Base-by-base conservation (phyloP, 1,284 basidiomycete genomes). In the Trichosporon sp. region DNA sequence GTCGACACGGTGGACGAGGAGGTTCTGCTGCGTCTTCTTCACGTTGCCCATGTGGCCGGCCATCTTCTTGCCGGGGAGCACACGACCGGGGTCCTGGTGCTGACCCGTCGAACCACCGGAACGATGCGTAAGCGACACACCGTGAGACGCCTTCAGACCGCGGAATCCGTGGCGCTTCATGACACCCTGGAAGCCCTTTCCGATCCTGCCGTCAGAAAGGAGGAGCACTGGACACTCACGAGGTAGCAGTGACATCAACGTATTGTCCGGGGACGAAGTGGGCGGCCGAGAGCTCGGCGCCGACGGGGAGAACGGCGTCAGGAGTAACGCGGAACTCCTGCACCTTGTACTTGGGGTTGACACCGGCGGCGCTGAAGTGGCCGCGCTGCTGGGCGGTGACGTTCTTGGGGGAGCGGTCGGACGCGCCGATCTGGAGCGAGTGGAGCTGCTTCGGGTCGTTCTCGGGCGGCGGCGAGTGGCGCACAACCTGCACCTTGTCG, bases 21-120 rank as follows among this genome's bases (percentile, higher is more conserved):
- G 88, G 81, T 98, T 99, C 81, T 96, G 94, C 12, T 88, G 87
- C 11, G 95, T 98, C 18, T 88, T 88, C 58, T 90, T 90, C 74
- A 88, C 86, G 70, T 89, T 91, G 67, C 97, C 97, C 87, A 98
- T 91, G 62, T 91, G 90, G 62, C 96, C 97, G 9, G 96, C 90
- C 96, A 98, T 99, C 86, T 98, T 98, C 85, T 95, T 98, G 53
- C 96, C 96, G 18, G 95, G 95, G 86, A 92, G 93, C 15, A 98
- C 87, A 79, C 95, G 89, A 65, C 95, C 95, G 42, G 95, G 95
- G 78, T 97, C 93, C 92, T 97, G 94, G 83, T 97, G 92, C 78
- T 92, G 92, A 84, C 97, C 97, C 13, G 93, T 97, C 29, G 95
- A 92, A 79, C 97, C 97, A 58, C 90, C 89, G 29, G 92, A 91